phyloP scores from a whole-genome alignment of 345 rosid species.

The Viola odorata region DNA sequence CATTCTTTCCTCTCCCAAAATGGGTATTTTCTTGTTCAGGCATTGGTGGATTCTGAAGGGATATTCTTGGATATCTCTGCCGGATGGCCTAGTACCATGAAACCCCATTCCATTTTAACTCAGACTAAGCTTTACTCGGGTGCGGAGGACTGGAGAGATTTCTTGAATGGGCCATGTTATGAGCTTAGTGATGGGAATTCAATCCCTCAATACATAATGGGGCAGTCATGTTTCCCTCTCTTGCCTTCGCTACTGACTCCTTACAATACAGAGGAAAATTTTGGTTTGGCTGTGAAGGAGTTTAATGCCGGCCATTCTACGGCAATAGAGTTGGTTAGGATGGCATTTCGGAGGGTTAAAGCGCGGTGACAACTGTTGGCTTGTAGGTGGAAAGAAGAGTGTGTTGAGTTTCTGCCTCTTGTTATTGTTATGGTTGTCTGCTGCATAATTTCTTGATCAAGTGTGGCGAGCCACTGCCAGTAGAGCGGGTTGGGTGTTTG shows the following conservation, averaged over 20 bases:
- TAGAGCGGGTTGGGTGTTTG: slow-evolving; percentile 20
- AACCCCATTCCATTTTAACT: slow-evolving; percentile 38
- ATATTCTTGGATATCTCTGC: slow-evolving; percentile 72
- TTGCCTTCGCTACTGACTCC: slow-evolving; percentile 76
- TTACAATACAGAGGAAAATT: slow-evolving; percentile 47
- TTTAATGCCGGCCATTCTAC: slow-evolving; percentile 44
- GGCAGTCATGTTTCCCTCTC: slow-evolving; percentile 62
- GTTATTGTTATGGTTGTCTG: slow-evolving; percentile 59
- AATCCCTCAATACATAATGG: slow-evolving; percentile 56
- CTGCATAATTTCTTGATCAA: slow-evolving; percentile 66
- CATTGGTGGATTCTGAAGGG: slow-evolving; percentile 62
- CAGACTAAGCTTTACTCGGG: slow-evolving; percentile 42
- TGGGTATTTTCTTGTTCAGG: slow-evolving; percentile 63
- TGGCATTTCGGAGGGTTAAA: slow-evolving; percentile 46
- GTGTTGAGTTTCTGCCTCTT: slow-evolving; percentile 49
- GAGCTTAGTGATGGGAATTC: slow-evolving; percentile 37
- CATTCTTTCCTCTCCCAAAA: slow-evolving; percentile 26
- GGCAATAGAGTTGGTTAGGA: slow-evolving; percentile 37
- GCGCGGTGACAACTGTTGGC: slow-evolving; percentile 62
- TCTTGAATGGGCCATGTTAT: slow-evolving; percentile 40
- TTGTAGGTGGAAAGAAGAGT: slow-evolving; percentile 56
- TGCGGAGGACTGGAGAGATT: slow-evolving; percentile 38
- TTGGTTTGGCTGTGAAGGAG: slow-evolving; percentile 33
- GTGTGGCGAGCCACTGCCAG: slow-evolving; percentile 37
- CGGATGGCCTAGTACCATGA: slow-evolving; percentile 66